Conservation (phyloP, 2,329 filamentous ascomycete genomes). For the Madurella fahalii region DNA sequence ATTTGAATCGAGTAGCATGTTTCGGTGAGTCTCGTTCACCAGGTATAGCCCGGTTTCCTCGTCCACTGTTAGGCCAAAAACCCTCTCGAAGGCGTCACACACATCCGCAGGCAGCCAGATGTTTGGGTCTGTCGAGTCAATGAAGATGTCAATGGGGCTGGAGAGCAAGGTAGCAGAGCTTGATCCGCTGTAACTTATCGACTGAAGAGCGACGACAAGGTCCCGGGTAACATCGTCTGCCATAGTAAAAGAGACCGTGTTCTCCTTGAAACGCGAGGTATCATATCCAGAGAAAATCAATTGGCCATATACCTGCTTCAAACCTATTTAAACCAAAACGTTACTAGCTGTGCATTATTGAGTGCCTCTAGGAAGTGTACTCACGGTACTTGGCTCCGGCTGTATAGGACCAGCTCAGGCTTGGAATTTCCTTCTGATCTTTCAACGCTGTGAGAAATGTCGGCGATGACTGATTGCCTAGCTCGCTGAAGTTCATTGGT, state of each 20-base stretch:
- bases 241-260: constrained; percentile 37
- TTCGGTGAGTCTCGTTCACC: constrained; percentile 35
- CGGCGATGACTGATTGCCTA: constrained; percentile 34
- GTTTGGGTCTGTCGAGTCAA: constrained; percentile 36
- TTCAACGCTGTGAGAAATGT: constrained; percentile 38
- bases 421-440: constrained; percentile 35
- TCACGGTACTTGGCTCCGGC: constrained; percentile 39
- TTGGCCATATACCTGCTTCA: constrained; percentile 37
- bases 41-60: constrained; percentile 30
- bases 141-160: constrained; percentile 33
- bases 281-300: constrained; percentile 41
- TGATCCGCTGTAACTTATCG: constrained; percentile 35
- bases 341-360: constrained; percentile 6
- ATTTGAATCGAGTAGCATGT: constrained; percentile 28
- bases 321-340: constrained; percentile 20
- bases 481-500: constrained; percentile 35
- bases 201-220: constrained; percentile 37
- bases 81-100: constrained; percentile 32
- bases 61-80: constrained; percentile 32
- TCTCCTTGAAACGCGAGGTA: constrained; percentile 36
- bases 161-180: constrained; percentile 31
- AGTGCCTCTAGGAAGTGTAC: constrained; percentile 7
- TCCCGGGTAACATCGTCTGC: constrained; percentile 33
- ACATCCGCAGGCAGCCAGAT: constrained; percentile 34
- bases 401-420: constrained; percentile 41